phyloP scores from a whole-genome alignment of 306 rosid genomes.

The Quillaja saponaria region DNA sequence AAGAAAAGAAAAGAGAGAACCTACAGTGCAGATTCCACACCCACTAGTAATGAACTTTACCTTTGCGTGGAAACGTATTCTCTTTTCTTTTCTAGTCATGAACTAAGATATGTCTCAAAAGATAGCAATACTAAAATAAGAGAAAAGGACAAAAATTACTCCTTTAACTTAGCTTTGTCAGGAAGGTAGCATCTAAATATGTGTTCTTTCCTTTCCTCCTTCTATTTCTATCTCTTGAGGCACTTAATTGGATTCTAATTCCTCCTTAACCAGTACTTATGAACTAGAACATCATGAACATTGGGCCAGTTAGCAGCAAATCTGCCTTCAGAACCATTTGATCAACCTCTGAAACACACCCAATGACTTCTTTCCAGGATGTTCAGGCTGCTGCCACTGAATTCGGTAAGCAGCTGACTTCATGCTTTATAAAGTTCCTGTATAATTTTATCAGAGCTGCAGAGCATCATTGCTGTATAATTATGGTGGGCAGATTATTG shows the following conservation, averaged over 20 bases:
- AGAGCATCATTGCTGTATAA: not conserved
- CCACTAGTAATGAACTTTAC: too few species aligned
- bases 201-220: too few species aligned
- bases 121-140: not conserved
- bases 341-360: constrained; percentile 2
- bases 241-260: too few species aligned
- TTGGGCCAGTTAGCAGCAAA: too few species aligned
- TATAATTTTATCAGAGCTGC: not conserved
- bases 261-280: too few species aligned
- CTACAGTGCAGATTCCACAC: too few species aligned
- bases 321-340: constrained; percentile 10
- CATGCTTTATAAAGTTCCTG: not conserved
- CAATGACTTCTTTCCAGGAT: constrained; percentile 15
- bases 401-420: constrained; percentile 35
- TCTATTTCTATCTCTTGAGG: constrained; percentile 3
- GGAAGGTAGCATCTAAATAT: constrained; percentile 41
- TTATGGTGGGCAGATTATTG: not conserved
- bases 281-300: too few species aligned
- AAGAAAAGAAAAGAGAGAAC: too few species aligned
- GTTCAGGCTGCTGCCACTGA: constrained; percentile 30
- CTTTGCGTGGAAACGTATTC: too few species aligned
- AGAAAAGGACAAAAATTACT: not conserved
- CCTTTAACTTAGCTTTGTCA: constrained; percentile 31
- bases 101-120: too few species aligned
- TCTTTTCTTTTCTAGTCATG: too few species aligned